Evolutionary conservation across 2,329 filamentous ascomycete species (phyloP).

Genomic region (Pyrenophora graminea): DNA sequence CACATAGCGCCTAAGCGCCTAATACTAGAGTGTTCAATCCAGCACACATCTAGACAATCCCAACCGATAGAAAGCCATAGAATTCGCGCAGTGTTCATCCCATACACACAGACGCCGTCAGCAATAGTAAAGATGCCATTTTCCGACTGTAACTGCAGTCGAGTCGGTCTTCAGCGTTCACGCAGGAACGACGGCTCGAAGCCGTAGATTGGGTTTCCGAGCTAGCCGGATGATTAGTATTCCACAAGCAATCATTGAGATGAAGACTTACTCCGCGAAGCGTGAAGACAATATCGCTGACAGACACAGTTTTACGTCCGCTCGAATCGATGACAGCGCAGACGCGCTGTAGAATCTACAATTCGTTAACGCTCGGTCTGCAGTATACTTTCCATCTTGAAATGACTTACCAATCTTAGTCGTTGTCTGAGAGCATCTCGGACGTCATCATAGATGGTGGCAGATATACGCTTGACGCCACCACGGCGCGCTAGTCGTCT

Average conservation of each 20-base stretch:
- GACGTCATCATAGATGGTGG: constrained; percentile 65
- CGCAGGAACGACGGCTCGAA: constrained; percentile 25
- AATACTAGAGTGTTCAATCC: too few relatives aligned
- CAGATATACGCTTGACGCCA: constrained; percentile 75
- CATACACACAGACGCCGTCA: too few relatives aligned
- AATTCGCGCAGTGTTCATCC: too few relatives aligned
- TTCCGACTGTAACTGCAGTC: too few relatives aligned
- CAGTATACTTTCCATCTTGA: too few relatives aligned
- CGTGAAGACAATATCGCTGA: constrained; percentile 38
- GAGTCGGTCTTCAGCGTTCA: not conserved
- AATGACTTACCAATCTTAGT: constrained; percentile 45
- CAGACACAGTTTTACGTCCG: constrained; percentile 36
- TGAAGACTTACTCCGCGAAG: constrained; percentile 34
- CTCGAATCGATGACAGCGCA: constrained; percentile 31
- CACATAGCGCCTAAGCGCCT: too few relatives aligned
- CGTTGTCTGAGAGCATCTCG: constrained; percentile 57
- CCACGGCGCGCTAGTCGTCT: constrained; percentile 74
- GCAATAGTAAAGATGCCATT: too few relatives aligned
- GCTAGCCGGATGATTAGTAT: constrained; percentile 17
- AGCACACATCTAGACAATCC: too few relatives aligned
- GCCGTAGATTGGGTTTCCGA: constrained; percentile 31
- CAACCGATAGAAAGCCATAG: too few relatives aligned
- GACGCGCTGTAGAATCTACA: constrained; percentile 31
- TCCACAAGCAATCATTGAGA: not conserved
- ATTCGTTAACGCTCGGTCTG: not conserved